These are phyloP conservation scores for Xerocomus potaroensis DNA, from an alignment of 768 basidiomycete species.

Conservation along the genomic window DNA sequence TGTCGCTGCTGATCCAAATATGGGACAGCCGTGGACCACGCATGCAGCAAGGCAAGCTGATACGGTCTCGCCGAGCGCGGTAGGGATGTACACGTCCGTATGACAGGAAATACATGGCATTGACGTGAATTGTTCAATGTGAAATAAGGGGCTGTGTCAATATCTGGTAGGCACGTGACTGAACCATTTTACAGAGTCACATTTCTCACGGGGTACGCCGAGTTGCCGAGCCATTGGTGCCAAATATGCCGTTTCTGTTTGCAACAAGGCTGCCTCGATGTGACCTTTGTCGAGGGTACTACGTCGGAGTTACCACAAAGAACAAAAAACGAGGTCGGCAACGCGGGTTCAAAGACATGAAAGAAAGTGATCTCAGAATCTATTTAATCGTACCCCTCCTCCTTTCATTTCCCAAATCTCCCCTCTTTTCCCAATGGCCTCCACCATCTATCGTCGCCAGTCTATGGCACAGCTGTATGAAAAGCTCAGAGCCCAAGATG, in stretches of 20 bases:
- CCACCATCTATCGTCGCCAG: constrained; percentile 32
- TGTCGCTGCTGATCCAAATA: not conserved
- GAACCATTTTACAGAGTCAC: constrained; percentile 27
- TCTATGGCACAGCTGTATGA: constrained; percentile 35
- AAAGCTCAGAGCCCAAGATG: constrained; percentile 32
- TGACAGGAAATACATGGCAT: constrained; percentile 14
- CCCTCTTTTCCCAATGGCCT: constrained; percentile 22
- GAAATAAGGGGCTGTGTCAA: constrained; percentile 16
- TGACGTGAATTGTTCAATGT: constrained; percentile 10
- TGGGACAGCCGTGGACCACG: constrained; percentile 62
- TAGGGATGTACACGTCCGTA: constrained; percentile 11
- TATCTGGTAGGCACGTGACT: constrained; percentile 21
- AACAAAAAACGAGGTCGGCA: constrained; percentile 39
- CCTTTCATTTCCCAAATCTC: constrained; percentile 17
- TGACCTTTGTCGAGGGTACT: constrained; percentile 32
- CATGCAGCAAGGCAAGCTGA: constrained; percentile 69
- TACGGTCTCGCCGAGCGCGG: constrained; percentile 56
- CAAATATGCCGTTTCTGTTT: constrained; percentile 15
- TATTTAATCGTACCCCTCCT: constrained; percentile 25
- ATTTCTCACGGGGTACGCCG: constrained; percentile 27
- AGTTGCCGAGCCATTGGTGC: constrained; percentile 10
- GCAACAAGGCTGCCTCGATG: constrained; percentile 37
- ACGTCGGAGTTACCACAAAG: constrained; percentile 37
- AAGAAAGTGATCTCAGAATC: constrained; percentile 31
- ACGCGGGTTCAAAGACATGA: constrained; percentile 36